phyloP scores from a whole-genome alignment of 441 rosid genomes.

The Gossypium lobatum region DNA sequence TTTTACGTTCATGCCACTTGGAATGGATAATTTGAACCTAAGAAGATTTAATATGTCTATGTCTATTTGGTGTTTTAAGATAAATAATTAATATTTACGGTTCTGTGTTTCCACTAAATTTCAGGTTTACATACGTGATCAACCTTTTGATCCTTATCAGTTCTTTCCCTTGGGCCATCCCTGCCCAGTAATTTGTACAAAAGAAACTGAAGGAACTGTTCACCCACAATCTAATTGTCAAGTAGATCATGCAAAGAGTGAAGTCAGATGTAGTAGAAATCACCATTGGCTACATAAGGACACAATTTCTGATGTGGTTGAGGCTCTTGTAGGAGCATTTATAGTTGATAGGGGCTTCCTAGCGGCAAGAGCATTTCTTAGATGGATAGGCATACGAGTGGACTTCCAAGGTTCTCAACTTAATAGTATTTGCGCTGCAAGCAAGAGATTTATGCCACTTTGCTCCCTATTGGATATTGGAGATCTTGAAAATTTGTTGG shows the following conservation, averaged over 20 bases:
- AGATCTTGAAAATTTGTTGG: conserved; percentile 48
- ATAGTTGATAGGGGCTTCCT: conserved; percentile 87
- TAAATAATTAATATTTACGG: neutral
- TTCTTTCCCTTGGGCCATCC: conserved; percentile 78
- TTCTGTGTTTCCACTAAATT: conserved; percentile 10
- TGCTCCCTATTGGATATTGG: conserved; percentile 36
- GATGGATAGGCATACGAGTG: conserved; percentile 78
- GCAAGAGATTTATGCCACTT: conserved; percentile 56
- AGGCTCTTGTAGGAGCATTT: conserved; percentile 94
- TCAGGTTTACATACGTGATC: conserved; percentile 92
- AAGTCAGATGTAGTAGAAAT: conserved; percentile 71
- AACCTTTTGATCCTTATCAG: conserved; percentile 71
- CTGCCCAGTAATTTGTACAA: conserved; percentile 60
- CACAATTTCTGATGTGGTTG: conserved; percentile 89
- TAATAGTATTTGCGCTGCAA: conserved; percentile 44
- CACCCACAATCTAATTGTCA: conserved; percentile 34
- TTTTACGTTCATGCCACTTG: neutral
- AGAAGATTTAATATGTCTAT: neutral
- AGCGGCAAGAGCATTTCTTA: conserved; percentile 74
- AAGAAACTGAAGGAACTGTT: conserved; percentile 34
- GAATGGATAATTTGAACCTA: neutral
- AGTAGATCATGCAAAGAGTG: conserved; percentile 31
- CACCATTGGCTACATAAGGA: conserved; percentile 83
- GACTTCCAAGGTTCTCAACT: conserved; percentile 60
- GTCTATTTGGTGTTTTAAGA: neutral